phyloP scores from a whole-genome alignment of 2,329 filamentous ascomycete genomes.

The Neofusicoccum sp. region DNA sequence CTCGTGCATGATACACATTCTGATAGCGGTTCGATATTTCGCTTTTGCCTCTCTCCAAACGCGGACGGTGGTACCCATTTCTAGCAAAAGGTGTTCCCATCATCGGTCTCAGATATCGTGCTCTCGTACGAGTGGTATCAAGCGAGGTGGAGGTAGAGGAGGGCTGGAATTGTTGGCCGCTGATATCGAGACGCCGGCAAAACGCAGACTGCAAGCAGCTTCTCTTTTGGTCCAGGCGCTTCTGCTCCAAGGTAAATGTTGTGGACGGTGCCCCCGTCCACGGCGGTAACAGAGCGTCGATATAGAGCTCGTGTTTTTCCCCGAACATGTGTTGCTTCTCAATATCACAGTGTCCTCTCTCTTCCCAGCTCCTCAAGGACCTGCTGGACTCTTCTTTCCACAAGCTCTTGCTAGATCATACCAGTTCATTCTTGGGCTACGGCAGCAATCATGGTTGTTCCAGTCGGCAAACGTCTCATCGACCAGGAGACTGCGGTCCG shows the following conservation, averaged over 20 bases:
- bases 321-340: neutral
- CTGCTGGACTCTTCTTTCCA: neutral
- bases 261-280: neutral
- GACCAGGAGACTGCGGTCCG: neutral
- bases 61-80: too few species aligned
- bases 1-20: neutral
- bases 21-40: neutral
- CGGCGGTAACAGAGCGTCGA: neutral
- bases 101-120: too few species aligned
- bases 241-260: neutral
- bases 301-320: neutral
- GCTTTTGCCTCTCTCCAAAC: too few species aligned
- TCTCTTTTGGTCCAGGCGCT: neutral
- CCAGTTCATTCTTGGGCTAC: neutral
- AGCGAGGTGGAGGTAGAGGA: too few species aligned
- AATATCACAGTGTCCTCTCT: neutral
- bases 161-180: too few species aligned
- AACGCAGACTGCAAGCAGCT: neutral
- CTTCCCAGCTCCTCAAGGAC: neutral
- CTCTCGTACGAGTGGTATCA: too few species aligned
- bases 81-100: too few species aligned
- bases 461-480: neutral
- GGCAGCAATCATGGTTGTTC: neutral
- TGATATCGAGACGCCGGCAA: too few species aligned
- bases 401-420: neutral